Evolutionary conservation across 2,329 filamentous ascomycete species (phyloP), one percentile per base, ranked within the genome.

Genomic region (Magnaporthiopsis rhizophila): DNA sequence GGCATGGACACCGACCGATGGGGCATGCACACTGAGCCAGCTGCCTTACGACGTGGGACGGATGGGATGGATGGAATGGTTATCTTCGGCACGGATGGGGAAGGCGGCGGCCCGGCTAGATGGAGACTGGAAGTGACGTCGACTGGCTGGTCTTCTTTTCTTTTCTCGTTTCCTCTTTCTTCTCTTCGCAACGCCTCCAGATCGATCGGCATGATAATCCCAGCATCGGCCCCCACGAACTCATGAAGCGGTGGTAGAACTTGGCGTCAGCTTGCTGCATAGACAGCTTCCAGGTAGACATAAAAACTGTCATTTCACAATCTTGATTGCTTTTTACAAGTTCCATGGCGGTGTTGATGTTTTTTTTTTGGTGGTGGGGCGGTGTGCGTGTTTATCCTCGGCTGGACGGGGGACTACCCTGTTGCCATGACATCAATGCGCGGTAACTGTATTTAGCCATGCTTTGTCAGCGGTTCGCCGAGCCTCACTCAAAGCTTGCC

Each of bases 201-300:
- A 61, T 38, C 59, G 59, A 61, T 38, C 59, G 59, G 32, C 34
- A 61, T 38, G 38, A 34, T 58, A 45, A 58, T 32, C 57, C 28
- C 61, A 64, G 63, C 63, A 64, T 66, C 59, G 58, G 45, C 56
- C 58, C 61, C 56, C n/a, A 64, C 57, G 61, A 66, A 64, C 30
- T 65, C 53, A 65, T 59, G 61, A 65, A 56, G 58, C 30, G 65
- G 45, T 59, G 63, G 63, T 66, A 64, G 65, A 65, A 62, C 34
- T 64, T 45, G 63, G 65, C 65, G 58, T 58, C 61, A 38, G 50
- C 59, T 53, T 61, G 45, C 60, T 66, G 63, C 65, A 60, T n/a
- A 18, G 62, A 45, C 59, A 66, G 60, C 50, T 62, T 62, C 53
- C 63, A 66, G 63, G 65, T 66, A 66, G 65, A 66, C 62, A 64